Evolutionary conservation across 371 early-diverging fungal genomes (phyloP).

Genomic region (Dinochytrium kinnereticum): DNA sequence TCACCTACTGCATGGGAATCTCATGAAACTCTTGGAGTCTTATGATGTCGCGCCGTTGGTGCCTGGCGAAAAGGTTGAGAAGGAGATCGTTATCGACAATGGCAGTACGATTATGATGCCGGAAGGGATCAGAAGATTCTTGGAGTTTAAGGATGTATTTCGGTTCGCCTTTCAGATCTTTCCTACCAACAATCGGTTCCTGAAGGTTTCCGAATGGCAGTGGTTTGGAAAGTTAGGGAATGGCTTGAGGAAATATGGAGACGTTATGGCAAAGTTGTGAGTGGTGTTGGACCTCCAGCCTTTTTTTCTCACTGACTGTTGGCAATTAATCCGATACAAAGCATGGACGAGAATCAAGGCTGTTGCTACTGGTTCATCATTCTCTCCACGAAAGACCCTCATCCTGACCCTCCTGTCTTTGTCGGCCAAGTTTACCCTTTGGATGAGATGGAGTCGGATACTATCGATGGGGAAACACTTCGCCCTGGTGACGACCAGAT

Average conservation of each 20-base stretch:
- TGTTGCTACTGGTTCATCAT: background rate
- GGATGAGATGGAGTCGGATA: background rate
- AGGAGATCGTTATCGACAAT: too few relatives aligned
- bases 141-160: background rate
- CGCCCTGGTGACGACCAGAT: background rate
- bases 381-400: background rate
- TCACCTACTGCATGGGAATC: too few relatives aligned
- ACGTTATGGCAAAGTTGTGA: background rate
- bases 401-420: background rate
- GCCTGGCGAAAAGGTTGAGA: too few relatives aligned
- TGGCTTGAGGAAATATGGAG: background rate
- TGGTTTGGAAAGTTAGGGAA: background rate
- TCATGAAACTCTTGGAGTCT: too few relatives aligned
- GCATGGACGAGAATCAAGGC: slow-evolving; percentile 1
- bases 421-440: background rate
- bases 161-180: background rate
- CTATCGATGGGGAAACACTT: background rate
- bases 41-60: too few relatives aligned
- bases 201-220: background rate
- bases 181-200: background rate
- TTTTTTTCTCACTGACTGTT: background rate
- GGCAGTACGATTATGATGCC: background rate
- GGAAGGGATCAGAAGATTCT: background rate
- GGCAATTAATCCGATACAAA: background rate
- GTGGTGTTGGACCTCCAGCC: background rate